Base-by-base conservation (phyloP, 1,284 basidiomycete species). In the Sporisorium sorghi region DNA sequence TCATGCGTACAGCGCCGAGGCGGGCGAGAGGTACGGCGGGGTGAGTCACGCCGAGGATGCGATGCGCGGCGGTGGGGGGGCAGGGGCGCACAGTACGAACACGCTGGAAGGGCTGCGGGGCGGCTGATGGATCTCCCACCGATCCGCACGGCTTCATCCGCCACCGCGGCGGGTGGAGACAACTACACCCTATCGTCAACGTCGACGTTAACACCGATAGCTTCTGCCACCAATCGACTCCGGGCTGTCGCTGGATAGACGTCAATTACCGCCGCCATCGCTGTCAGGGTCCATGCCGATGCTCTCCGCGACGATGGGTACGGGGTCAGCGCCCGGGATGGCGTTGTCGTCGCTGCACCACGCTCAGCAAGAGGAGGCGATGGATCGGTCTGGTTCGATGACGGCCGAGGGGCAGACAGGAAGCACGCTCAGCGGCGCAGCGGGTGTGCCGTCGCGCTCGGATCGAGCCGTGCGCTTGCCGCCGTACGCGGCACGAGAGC, bases 41-140 rank as follows among this genome's bases (percentile, higher is more conserved):
- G 37, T 8, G 37, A 6, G 14, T 9, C 37, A 19, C 58, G 46
- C 2, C 43, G 50, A 50, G 21, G 39, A 37, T 58, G 19, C 55
- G 47, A 32, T n/a, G 28, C 6, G 43, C 19, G 23, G n/a, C n/a
- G n/a, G n/a, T n/a, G n/a, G n/a, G n/a, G 7, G 37, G 37, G 19
- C 35, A 58, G 26, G 37, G 30, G 15, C 35, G n/a, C 57, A 32
- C 49, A 57, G 44, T 51, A 51, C 21, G 33, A 46, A 1, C 50
- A 42, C 2, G 19, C 37, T 8, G n/a, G 37, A 2, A 40, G 26
- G 26, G 28, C 28, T 0, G 30, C 21, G 17, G 37, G 53, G 21
- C 39, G 65, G 2, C 48, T 55, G 2, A 51, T 68, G 50, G 65
- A 57, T 12, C 55, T 68, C 0, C 65, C 65, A 7, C 58, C 58